Conservation (phyloP, 78 protist genomes). For the Monosiga brevicollis region DNA sequence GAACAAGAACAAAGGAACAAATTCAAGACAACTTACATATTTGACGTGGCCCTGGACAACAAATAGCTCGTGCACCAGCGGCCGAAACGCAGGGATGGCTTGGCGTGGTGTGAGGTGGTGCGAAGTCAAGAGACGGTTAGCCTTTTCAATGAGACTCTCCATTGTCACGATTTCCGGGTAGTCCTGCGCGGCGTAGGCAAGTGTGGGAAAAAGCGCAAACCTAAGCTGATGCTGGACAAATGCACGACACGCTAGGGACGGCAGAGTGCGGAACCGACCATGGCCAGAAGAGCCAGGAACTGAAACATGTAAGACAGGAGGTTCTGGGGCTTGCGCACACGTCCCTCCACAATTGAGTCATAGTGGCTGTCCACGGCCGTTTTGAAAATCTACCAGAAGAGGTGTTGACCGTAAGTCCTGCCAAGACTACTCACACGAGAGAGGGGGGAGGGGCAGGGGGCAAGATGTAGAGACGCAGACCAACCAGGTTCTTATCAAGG, state of each 20-base stretch:
- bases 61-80: neutral
- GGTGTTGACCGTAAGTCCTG: too few relatives aligned
- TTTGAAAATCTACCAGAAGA: neutral
- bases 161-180: neutral
- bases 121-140: neutral
- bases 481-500: neutral
- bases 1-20: neutral
- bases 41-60: neutral
- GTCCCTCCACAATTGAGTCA: neutral
- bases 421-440: neutral
- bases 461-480: neutral
- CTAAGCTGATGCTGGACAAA: neutral
- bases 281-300: slow-evolving; percentile 2
- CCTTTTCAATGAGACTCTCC: neutral
- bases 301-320: neutral
- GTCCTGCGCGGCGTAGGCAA: neutral
- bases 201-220: neutral
- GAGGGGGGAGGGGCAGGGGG: neutral
- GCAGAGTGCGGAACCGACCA: neutral
- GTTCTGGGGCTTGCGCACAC: neutral
- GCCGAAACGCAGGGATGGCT: neutral
- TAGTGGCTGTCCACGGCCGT: neutral
- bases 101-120: neutral
- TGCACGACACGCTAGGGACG: neutral
- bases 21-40: neutral